Evolutionary conservation across 768 basidiomycete species (phyloP).

Genomic region (Phanerochaete carnosa): DNA sequence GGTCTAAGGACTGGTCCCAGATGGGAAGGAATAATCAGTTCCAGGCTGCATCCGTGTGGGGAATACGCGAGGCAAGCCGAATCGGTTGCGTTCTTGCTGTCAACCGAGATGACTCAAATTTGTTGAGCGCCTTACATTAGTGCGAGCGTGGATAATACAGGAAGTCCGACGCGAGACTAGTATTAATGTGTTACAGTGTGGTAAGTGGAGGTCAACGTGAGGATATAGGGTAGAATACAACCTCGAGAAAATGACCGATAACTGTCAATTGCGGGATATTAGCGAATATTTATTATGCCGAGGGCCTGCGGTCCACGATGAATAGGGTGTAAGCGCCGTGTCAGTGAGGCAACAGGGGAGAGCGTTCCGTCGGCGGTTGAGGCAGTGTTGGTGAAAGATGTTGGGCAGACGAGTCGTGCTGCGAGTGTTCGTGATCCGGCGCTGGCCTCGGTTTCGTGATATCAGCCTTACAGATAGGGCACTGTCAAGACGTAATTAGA

Average conservation of each 20-base stretch:
- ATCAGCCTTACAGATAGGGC: slow-evolving; percentile 90
- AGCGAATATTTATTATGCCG: background rate
- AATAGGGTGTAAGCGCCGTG: background rate
- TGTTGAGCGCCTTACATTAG: background rate
- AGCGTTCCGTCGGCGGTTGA: background rate
- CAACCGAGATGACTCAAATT: too few relatives aligned
- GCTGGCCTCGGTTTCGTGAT: slow-evolving; percentile 54
- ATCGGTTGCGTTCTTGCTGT: too few relatives aligned
- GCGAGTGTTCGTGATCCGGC: background rate
- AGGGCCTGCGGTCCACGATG: background rate
- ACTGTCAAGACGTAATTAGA: slow-evolving; percentile 41
- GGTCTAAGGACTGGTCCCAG: too few relatives aligned
- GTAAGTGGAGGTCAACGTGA: background rate
- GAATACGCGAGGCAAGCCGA: background rate
- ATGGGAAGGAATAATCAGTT: background rate
- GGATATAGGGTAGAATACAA: background rate
- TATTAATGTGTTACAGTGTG: background rate
- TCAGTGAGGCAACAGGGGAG: background rate
- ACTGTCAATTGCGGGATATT: background rate
- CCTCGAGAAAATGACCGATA: background rate
- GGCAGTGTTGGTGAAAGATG: background rate
- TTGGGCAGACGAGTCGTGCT: background rate
- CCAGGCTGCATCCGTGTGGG: background rate
- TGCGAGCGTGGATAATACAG: background rate
- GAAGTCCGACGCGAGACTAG: background rate